Percentiles rank a stretch among this genome's conserved stretches.
These are phyloP conservation scores for Trichoderma gracile DNA, from an alignment of 2,329 filamentous ascomycete species.

Conservation along the genomic window DNA sequence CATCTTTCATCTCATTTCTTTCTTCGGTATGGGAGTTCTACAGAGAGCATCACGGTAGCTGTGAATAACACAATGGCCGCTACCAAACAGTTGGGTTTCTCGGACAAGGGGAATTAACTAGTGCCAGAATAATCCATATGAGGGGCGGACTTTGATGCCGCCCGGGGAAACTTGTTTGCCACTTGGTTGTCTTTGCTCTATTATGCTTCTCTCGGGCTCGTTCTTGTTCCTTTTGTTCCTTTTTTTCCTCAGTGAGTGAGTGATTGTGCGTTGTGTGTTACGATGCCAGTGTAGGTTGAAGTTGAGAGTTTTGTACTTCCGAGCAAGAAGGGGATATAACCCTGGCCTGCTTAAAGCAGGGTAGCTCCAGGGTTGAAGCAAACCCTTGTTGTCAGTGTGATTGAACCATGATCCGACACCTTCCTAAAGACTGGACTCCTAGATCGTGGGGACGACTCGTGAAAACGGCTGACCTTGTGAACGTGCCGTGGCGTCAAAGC, in stretches of 20 bases:
- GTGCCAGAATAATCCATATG: slow-evolving; percentile 22
- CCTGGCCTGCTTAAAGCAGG: no score
- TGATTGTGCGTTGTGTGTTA: neutral
- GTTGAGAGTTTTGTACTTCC: neutral
- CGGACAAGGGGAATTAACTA: slow-evolving; percentile 19
- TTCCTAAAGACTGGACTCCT: no score
- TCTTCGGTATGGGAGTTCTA: slow-evolving; percentile 22
- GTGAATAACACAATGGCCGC: slow-evolving; percentile 3
- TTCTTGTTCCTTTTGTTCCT: neutral
- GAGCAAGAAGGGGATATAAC: no score
- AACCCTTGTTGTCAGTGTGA: no score
- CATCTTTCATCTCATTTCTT: neutral
- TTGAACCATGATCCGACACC: no score
- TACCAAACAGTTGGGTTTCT: slow-evolving; percentile 25
- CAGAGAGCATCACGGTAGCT: slow-evolving; percentile 23
- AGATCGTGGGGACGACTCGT: no score
- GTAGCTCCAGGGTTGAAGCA: no score
- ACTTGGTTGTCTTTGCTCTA: neutral
- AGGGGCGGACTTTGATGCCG: slow-evolving; percentile 7
- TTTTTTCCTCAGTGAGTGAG: neutral
- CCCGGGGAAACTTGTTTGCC: neutral
- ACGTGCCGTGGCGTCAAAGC: no score
- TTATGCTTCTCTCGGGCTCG: neutral
- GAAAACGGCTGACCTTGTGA: no score
- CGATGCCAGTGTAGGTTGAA: no score